Percentiles rank a stretch among this genome's conserved stretches.
phyloP scores from a whole-genome alignment of 768 basidiomycete species.

The Xerocomellus intermedius region DNA sequence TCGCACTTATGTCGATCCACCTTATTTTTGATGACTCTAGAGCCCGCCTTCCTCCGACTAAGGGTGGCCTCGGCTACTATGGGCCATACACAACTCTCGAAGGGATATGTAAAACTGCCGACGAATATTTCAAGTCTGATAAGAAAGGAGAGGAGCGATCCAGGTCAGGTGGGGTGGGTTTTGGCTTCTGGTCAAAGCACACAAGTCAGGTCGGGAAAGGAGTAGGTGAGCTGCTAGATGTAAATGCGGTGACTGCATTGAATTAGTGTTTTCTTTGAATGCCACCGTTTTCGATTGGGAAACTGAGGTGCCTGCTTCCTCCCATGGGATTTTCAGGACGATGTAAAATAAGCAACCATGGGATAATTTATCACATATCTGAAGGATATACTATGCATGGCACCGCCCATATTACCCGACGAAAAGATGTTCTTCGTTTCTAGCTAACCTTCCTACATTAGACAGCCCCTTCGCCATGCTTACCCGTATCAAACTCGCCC shows the following conservation, averaged over 20 bases:
- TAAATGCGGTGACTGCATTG: constrained; percentile 15
- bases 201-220: constrained; percentile 29
- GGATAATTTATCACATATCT: neutral
- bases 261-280: constrained; percentile 16
- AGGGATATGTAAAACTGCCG: constrained; percentile 55
- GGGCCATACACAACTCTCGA: constrained; percentile 59
- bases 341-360: neutral
- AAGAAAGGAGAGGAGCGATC: constrained; percentile 40
- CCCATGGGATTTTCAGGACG: neutral
- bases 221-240: constrained; percentile 19
- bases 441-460: neutral
- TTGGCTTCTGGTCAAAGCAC: constrained; percentile 36
- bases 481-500: constrained; percentile 3
- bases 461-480: neutral
- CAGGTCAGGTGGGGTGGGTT: constrained; percentile 44
- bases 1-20: constrained; percentile 51
- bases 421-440: neutral
- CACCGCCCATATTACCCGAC: neutral
- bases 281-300: neutral
- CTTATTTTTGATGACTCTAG: constrained; percentile 66
- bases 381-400: neutral
- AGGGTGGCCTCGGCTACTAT: constrained; percentile 64
- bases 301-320: neutral
- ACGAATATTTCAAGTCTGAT: constrained; percentile 43
- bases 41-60: constrained; percentile 49